Conservation (phyloP, 306 rosid species). For the Pyrus bretschneideri region DNA sequence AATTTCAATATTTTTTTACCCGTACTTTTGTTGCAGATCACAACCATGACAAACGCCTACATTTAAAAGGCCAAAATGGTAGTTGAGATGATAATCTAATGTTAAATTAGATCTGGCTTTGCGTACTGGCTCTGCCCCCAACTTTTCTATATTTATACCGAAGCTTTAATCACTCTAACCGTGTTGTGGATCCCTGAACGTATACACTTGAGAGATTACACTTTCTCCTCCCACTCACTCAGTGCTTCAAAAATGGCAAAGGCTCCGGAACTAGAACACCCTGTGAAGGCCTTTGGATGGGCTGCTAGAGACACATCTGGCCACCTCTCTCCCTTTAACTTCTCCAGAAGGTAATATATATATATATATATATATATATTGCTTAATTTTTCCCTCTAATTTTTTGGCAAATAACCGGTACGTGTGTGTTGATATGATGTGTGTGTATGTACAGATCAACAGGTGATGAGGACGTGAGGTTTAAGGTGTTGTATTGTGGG, state of each 20-base stretch:
- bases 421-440: background rate
- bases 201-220: background rate
- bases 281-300: conserved; percentile 39
- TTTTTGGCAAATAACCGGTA: background rate
- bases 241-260: background rate
- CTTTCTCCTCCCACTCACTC: background rate
- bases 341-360: conserved; percentile 32
- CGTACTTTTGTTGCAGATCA: too few species aligned
- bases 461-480: conserved; percentile 13
- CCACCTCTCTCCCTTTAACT: conserved; percentile 29
- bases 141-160: background rate
- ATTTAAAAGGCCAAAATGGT: too few species aligned
- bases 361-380: background rate
- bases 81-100: too few species aligned
- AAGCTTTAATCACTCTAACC: background rate
- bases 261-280: conserved; percentile 28
- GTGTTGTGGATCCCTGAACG: background rate
- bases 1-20: too few species aligned
- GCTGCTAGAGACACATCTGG: conserved; percentile 38
- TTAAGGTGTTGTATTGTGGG: conserved; percentile 21
- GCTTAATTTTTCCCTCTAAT: background rate
- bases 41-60: too few species aligned
- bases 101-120: too few species aligned
- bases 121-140: background rate
- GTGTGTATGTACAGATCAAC: background rate